Evolutionary conservation across 345 rosid species (phyloP), one percentile per base, ranked within the genome.

Genomic region (Salix exigua): DNA sequence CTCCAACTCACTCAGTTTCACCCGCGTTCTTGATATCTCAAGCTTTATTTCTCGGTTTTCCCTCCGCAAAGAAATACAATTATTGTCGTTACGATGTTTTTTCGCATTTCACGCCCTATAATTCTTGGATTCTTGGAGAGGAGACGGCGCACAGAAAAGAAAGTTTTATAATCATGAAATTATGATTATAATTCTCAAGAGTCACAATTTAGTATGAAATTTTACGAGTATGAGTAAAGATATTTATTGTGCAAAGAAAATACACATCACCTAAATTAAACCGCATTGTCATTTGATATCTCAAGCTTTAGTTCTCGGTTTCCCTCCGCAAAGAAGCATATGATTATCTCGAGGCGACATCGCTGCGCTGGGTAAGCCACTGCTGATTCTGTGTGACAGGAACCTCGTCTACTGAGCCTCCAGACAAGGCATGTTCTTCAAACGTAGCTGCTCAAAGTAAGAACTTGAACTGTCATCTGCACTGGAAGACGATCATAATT

Each of bases 321-420:
- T 33, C 35, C 35, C 35, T 33, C 35, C 6, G 35, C 35, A 33
- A 33, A 33, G 6, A 4, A 6, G 94, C 92, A 38, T 91, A 38
- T 91, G 89, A 61, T 89, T 91, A 38, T 91, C 92, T 26, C 89
- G 82, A 21, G 95, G 95, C 25, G 95, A 91, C 87, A 89, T 89
- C 61, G 91, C 88, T 51, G 92, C 90, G 53, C 94, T 91, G 0
- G 89, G 92, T 74, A 91, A 78, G 12, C 97, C 89, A 0, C 96
- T 91, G 82, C 96, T 89, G 77, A 91, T 69, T 79, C 86, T 87
- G 83, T 89, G 91, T 17, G 97, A 91, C 33, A 85, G 73, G 71
- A 82, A 79, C 23, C 87, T 4, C 92, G 14, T 94, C 97, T 51
- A 90, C 97, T 10, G 90, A 88, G 33, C 83, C 88, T 71, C 89